Conservation (phyloP, 78 protist genomes). For the Mantamonas sphyraenae region DNA sequence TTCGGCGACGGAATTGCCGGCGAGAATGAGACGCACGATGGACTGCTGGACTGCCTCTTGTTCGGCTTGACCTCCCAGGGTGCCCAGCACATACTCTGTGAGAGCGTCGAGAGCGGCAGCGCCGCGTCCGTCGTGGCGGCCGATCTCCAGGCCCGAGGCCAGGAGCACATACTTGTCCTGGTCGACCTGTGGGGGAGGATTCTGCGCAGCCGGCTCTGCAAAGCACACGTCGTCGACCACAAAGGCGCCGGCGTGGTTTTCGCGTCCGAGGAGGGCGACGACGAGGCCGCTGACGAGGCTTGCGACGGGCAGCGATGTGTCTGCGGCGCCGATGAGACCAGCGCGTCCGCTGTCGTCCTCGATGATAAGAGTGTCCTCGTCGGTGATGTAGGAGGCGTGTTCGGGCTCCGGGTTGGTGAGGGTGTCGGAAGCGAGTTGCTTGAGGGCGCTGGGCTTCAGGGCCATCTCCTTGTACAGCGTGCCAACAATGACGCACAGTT, state of each 20-base stretch:
- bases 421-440: conserved; percentile 1
- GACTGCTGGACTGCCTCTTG: too few relatives aligned
- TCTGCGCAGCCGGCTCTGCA: background rate
- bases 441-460: conserved; percentile 16
- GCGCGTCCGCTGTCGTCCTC: conserved; percentile 38
- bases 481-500: background rate
- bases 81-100: too few relatives aligned
- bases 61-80: too few relatives aligned
- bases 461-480: conserved; percentile 38
- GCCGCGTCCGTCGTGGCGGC: too few relatives aligned
- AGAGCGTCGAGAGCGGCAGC: too few relatives aligned
- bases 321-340: background rate
- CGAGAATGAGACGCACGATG: too few relatives aligned
- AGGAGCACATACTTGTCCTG: too few relatives aligned
- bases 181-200: too few relatives aligned
- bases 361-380: conserved; percentile 13
- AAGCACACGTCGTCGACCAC: background rate
- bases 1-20: background rate
- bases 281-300: background rate
- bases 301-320: background rate
- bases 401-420: background rate
- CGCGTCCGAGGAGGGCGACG: background rate
- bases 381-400: background rate
- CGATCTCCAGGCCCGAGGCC: too few relatives aligned
- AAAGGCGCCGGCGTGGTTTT: background rate